phyloP scores from a whole-genome alignment of 2,329 filamentous ascomycete species.

The Aureobasidium sp. region DNA sequence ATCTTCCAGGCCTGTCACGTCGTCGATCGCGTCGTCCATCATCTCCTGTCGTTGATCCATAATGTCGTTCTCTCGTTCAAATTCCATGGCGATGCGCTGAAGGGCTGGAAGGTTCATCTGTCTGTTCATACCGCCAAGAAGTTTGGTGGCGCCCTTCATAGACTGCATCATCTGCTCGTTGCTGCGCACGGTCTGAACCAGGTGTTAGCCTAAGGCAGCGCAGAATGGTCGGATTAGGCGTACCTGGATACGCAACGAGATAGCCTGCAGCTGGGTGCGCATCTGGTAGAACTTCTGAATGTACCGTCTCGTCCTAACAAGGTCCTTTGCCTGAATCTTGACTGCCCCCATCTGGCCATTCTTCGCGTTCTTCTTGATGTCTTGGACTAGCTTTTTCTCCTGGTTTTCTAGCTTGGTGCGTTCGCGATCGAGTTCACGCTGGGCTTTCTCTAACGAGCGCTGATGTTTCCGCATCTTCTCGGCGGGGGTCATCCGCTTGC shows the following conservation, averaged over 20 bases:
- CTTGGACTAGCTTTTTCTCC: constrained; percentile 90
- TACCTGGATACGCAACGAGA: constrained; percentile 90
- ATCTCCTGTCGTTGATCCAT: constrained; percentile 99
- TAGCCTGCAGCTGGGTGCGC: constrained; percentile 93
- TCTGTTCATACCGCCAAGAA: constrained; percentile 93
- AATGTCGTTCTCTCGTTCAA: constrained; percentile 96
- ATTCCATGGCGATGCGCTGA: constrained; percentile 97
- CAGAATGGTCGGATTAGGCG: constrained; percentile 15
- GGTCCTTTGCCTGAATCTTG: constrained; percentile 96
- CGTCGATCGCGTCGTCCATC: constrained; percentile 99
- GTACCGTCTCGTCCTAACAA: constrained; percentile 86
- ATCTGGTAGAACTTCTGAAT: constrained; percentile 98
- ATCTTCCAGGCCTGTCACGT: constrained; percentile 82
- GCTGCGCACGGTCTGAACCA: constrained; percentile 75
- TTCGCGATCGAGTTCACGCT: constrained; percentile 91
- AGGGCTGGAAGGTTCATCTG: constrained; percentile 95
- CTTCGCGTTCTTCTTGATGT: constrained; percentile 98
- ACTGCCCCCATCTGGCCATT: constrained; percentile 97
- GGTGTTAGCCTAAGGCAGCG: constrained; percentile 8
- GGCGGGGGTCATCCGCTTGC: constrained; percentile 96
- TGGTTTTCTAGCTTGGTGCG: constrained; percentile 95
- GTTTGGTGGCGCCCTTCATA: constrained; percentile 94
- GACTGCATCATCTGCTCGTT: constrained; percentile 99
- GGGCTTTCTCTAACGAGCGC: constrained; percentile 92
- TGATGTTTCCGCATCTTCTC: constrained; percentile 85